phyloP scores from a whole-genome alignment of 306 rosid genomes.

The Cyamopsis tetragonoloba region DNA sequence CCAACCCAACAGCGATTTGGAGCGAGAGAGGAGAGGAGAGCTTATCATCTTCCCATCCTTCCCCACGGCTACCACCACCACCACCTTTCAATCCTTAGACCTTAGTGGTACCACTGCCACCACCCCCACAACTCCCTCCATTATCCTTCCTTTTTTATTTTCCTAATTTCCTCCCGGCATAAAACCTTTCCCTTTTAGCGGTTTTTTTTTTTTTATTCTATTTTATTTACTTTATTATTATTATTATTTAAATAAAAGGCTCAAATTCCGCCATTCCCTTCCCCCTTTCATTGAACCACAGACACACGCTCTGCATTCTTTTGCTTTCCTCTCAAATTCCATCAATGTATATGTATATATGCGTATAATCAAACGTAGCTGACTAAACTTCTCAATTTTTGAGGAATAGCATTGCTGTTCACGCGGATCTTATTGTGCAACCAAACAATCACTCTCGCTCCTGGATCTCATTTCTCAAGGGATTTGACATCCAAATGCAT shows the following conservation, averaged over 20 bases:
- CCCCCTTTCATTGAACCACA: background rate
- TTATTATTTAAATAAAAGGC: too few species aligned
- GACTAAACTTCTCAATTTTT: background rate
- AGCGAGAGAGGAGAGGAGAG: too few species aligned
- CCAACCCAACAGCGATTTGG: background rate
- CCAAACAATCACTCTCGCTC: too few species aligned
- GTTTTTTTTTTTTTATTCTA: background rate
- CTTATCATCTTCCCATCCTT: background rate
- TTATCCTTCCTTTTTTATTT: background rate
- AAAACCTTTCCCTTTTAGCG: slow-evolving; percentile 7
- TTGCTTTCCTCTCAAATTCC: too few species aligned
- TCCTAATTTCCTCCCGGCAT: too few species aligned
- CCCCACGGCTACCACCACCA: background rate
- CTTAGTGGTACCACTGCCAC: too few species aligned
- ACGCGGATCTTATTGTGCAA: slow-evolving; percentile 23
- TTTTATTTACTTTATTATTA: too few species aligned
- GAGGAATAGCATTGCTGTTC: too few species aligned
- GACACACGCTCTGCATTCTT: background rate
- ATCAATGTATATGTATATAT: background rate
- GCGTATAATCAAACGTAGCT: too few species aligned
- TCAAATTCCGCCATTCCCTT: background rate
- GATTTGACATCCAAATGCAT: slow-evolving; percentile 61
- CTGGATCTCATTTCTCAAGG: slow-evolving; percentile 8
- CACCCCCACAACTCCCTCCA: background rate
- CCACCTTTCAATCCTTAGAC: too few species aligned